Conservation (phyloP, 306 rosid genomes). For the Cicer judaicum region DNA sequence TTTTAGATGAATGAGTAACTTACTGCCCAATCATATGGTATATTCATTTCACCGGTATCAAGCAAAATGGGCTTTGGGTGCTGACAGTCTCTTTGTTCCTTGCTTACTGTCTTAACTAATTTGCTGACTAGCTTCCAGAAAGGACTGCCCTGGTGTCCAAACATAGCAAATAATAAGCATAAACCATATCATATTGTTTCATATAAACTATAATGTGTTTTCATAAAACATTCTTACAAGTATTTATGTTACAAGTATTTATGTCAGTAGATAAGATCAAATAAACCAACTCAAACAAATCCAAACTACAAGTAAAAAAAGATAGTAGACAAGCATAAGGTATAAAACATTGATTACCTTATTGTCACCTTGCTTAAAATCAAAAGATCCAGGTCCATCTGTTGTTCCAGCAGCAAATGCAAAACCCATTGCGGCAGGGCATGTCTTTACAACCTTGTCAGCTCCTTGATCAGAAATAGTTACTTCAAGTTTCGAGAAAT, state of each 20-base stretch:
- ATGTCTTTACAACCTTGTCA: constrained; percentile 68
- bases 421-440: constrained; percentile 97
- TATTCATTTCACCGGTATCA: constrained; percentile 91
- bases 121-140: constrained; percentile 85
- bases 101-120: constrained; percentile 65
- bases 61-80: constrained; percentile 90
- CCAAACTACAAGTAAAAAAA: constrained; percentile 13
- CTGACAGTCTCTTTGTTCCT: constrained; percentile 82
- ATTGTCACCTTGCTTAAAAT: constrained; percentile 88
- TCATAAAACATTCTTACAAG: not conserved
- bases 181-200: constrained; percentile 9
- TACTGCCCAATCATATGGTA: constrained; percentile 97
- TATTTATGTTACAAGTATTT: not conserved
- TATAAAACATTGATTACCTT: constrained; percentile 55
- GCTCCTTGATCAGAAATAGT: constrained; percentile 61
- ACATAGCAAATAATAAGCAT: constrained; percentile 44
- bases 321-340: constrained; percentile 25
- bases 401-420: constrained; percentile 97
- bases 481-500: constrained; percentile 79
- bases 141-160: constrained; percentile 70
- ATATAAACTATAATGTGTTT: not conserved
- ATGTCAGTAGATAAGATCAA: not conserved
- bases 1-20: constrained; percentile 48
- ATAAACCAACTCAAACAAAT: not conserved
- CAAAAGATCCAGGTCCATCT: constrained; percentile 97